Percentiles rank a stretch among this genome's conserved stretches.
Conservation (phyloP, 257 asterid species). For the Solanum peruvianum region DNA sequence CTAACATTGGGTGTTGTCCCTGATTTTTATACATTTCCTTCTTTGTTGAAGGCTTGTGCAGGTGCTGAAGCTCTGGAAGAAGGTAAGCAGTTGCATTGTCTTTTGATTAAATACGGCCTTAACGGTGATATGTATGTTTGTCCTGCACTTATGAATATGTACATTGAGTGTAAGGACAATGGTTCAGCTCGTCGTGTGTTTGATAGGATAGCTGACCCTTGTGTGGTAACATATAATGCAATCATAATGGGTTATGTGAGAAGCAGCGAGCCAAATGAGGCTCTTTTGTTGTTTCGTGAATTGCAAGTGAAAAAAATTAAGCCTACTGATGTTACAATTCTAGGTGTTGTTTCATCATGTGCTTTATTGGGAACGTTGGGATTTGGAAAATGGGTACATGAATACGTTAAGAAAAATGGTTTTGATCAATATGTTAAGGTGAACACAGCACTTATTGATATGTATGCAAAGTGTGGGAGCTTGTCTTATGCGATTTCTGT, state of each 20-base stretch:
- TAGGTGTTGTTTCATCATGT: constrained; percentile 24
- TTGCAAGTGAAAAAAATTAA: constrained; percentile 14
- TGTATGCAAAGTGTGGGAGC: constrained; percentile 41
- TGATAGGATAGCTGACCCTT: constrained; percentile 16
- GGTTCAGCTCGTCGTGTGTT: constrained; percentile 10
- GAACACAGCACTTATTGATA: constrained; percentile 26
- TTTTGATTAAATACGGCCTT: constrained; percentile 20
- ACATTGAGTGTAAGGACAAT: constrained; percentile 10
- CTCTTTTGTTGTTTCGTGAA: constrained; percentile 12
- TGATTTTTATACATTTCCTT: constrained; percentile 30
- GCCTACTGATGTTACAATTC: constrained; percentile 26
- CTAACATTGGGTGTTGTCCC: constrained; percentile 7
- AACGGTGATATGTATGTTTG: constrained; percentile 4
- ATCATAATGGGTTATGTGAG: constrained; percentile 22
- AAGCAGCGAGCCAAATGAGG: constrained; percentile 22
- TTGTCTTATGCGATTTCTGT: constrained; percentile 19
- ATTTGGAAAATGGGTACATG: constrained; percentile 24
- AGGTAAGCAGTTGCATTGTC: constrained; percentile 26
- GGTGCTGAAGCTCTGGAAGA: constrained; percentile 10
- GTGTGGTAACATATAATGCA: constrained; percentile 20
- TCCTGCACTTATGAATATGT: constrained; percentile 30
- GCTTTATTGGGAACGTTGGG: constrained; percentile 23
- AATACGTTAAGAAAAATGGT: constrained; percentile 14
- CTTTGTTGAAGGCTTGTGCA: constrained; percentile 27
- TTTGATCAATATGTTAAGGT: constrained; percentile 25